Conservation (phyloP, 352 stramenopile species). For the Phytophthora palmivora region DNA sequence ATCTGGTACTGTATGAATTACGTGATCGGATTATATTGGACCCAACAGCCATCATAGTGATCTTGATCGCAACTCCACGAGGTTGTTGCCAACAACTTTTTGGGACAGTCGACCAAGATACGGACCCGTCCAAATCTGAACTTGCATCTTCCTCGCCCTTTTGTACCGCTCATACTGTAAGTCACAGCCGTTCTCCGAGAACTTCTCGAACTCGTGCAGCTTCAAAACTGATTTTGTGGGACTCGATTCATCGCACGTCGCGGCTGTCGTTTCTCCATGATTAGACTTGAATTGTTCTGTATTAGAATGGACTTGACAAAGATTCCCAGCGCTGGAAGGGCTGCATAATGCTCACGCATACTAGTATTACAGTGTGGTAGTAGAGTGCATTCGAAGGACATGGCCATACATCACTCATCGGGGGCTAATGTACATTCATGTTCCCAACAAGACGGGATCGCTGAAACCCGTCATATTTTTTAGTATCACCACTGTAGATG, state of each 20-base stretch:
- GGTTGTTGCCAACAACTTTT: background rate
- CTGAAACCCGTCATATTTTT: too few relatives aligned
- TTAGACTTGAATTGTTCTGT: background rate
- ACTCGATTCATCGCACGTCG: background rate
- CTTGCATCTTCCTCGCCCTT: slow-evolving; percentile 20
- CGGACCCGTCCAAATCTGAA: slow-evolving; percentile 34
- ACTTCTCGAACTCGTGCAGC: background rate
- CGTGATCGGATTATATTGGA: slow-evolving; percentile 11
- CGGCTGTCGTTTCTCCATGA: background rate
- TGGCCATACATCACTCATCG: too few relatives aligned
- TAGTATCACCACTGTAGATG: too few relatives aligned
- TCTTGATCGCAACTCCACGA: slow-evolving; percentile 1
- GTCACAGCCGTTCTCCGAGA: too few relatives aligned
- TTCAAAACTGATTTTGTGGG: slow-evolving; percentile 32
- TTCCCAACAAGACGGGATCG: too few relatives aligned
- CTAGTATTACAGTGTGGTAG: too few relatives aligned
- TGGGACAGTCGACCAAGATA: slow-evolving; percentile 32
- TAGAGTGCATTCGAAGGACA: too few relatives aligned
- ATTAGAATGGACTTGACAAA: too few relatives aligned
- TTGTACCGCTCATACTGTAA: too few relatives aligned
- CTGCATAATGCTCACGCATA: too few relatives aligned
- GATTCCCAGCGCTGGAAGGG: too few relatives aligned
- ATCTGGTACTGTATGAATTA: background rate
- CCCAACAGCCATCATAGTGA: background rate
- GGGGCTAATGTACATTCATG: too few relatives aligned